Conservation (phyloP, 2,329 filamentous ascomycete genomes). For the Ceratocystiopsis brevicomis region DNA sequence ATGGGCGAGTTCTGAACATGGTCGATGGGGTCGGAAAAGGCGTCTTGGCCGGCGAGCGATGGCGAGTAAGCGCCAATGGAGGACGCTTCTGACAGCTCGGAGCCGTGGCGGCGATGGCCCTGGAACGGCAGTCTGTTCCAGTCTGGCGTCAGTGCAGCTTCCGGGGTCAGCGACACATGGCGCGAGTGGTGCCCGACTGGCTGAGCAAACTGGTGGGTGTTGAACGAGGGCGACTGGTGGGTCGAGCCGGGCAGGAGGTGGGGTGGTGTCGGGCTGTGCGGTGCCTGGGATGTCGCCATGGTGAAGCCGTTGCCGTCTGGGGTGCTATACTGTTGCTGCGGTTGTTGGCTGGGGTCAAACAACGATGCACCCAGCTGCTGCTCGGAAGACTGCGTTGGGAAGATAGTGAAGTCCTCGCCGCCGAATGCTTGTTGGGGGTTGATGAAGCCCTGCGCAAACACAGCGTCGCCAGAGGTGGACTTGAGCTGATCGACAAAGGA, state of each 20-base stretch:
- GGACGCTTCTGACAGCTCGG: slow-evolving; percentile 83
- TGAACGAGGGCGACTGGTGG: slow-evolving; percentile 39
- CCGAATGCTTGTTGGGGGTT: slow-evolving; percentile 26
- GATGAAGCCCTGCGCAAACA: slow-evolving; percentile 22
- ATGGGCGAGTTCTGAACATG: slow-evolving; percentile 56
- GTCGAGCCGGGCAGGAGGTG: slow-evolving; percentile 27
- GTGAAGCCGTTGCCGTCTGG: slow-evolving; percentile 26
- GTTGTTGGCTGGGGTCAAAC: slow-evolving; percentile 25
- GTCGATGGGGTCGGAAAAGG: slow-evolving; percentile 62
- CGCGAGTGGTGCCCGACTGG: slow-evolving; percentile 30
- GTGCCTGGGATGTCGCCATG: slow-evolving; percentile 36
- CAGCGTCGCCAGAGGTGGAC: slow-evolving; percentile 11
- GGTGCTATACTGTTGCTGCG: background rate
- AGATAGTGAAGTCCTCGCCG: slow-evolving; percentile 44
- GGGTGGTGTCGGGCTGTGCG: slow-evolving; percentile 37
- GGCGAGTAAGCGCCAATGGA: slow-evolving; percentile 64
- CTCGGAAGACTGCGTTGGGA: slow-evolving; percentile 34
- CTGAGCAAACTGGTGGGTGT: slow-evolving; percentile 35
- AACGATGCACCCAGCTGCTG: slow-evolving; percentile 44
- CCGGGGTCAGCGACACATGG: slow-evolving; percentile 36
- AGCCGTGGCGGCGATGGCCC: slow-evolving; percentile 65
- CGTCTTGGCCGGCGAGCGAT: slow-evolving; percentile 58
- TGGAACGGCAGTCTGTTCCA: slow-evolving; percentile 46
- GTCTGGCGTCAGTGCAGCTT: slow-evolving; percentile 38
- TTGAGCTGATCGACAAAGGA: slow-evolving; percentile 26